Conservation (phyloP, 2,329 filamentous ascomycete species). For the Lecanoromycetidae sp. region DNA sequence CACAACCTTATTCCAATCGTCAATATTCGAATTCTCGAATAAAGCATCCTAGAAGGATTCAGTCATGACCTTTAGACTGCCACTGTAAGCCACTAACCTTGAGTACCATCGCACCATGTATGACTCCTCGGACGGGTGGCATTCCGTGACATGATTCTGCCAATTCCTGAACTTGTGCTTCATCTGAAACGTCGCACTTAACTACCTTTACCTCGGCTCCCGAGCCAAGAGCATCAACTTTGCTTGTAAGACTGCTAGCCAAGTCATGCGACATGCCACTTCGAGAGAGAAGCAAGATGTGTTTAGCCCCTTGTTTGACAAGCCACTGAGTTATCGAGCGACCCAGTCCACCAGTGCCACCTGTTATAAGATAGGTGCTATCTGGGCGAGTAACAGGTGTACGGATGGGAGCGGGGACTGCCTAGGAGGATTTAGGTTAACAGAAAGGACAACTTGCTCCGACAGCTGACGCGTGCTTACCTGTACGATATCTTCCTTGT, state of each 20-base stretch:
- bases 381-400: constrained; percentile 17
- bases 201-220: constrained; percentile 37
- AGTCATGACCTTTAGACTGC: background rate
- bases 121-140: constrained; percentile 32
- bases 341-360: constrained; percentile 25
- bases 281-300: constrained; percentile 25
- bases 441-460: background rate
- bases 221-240: background rate
- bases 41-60: constrained; percentile 20
- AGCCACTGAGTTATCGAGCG: constrained; percentile 24
- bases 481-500: constrained; percentile 14
- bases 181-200: constrained; percentile 39
- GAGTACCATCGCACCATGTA: constrained; percentile 39
- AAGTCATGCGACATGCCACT: constrained; percentile 5
- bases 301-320: constrained; percentile 22
- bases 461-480: background rate
- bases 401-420: constrained; percentile 9
- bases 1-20: constrained; percentile 21
- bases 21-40: constrained; percentile 24
- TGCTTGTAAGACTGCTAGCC: background rate
- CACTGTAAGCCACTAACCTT: background rate
- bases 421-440: background rate
- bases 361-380: constrained; percentile 23
- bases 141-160: constrained; percentile 28
- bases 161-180: constrained; percentile 29